A percentile compares a stretch with the other conserved stretches of the same genome.
Conservation (phyloP, 176 grass and related monocot species). For the Miscanthus lutarioriparius region DNA sequence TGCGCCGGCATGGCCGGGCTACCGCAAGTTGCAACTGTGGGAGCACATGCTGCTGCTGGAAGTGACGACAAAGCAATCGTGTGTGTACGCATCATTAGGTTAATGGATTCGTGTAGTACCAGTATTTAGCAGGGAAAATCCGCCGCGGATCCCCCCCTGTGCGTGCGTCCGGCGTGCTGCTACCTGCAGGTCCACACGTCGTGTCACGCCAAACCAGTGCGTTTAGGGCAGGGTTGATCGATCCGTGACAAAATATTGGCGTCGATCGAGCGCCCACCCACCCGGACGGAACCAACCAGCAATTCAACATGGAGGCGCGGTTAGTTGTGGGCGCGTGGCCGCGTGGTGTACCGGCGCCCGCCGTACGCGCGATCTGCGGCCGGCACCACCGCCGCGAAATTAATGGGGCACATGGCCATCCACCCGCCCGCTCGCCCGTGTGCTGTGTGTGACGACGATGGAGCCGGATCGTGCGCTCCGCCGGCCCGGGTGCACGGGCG, state of each 20-base stretch:
- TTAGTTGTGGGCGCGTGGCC: neutral
- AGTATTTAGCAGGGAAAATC: no score
- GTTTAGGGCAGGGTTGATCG: no score
- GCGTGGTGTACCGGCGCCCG: neutral
- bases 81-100: neutral
- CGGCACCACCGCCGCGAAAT: neutral
- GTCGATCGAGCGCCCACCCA: neutral
- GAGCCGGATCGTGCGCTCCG: no score
- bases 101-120: no score
- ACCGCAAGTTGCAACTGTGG: neutral
- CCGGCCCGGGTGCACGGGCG: no score
- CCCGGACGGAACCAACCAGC: neutral
- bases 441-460: no score
- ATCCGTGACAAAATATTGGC: neutral
- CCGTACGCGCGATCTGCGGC: neutral
- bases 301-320: neutral
- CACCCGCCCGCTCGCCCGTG: no score
- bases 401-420: neutral
- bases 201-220: no score
- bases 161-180: no score
- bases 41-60: slow-evolving; percentile 2
- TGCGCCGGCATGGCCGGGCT: neutral
- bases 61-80: neutral
- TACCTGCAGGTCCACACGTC: neutral
- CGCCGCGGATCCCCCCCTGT: no score